Percentiles rank a stretch among this genome's conserved stretches.
Evolutionary conservation across 768 basidiomycete genomes (phyloP).

Genomic region (Boletus edulis): DNA sequence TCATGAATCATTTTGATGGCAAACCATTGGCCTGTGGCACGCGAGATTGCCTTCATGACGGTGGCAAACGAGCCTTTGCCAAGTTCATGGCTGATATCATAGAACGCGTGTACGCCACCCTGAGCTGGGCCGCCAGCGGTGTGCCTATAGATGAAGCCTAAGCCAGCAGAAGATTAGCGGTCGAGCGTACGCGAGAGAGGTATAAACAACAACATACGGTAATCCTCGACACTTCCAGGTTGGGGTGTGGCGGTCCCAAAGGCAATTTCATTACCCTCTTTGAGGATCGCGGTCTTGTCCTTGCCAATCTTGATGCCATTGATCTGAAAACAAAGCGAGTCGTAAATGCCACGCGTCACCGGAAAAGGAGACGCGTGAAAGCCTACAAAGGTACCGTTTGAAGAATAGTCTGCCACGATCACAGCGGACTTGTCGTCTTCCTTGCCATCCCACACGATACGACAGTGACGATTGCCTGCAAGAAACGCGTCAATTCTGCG

Average conservation of each 20-base stretch:
- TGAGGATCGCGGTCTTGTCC: constrained; percentile 40
- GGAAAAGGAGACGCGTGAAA: constrained; percentile 15
- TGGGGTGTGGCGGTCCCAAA: constrained; percentile 64
- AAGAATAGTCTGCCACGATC: constrained; percentile 34
- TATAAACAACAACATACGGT: constrained; percentile 48
- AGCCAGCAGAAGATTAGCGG: neutral
- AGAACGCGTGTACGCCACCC: constrained; percentile 58
- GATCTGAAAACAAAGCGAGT: constrained; percentile 25
- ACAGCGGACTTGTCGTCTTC: constrained; percentile 32
- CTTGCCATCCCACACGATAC: constrained; percentile 35
- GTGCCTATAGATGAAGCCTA: constrained; percentile 74
- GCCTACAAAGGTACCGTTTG: constrained; percentile 45
- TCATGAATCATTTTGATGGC: constrained; percentile 87
- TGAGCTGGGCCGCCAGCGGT: constrained; percentile 47
- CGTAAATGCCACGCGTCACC: constrained; percentile 10
- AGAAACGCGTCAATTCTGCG: constrained; percentile 26
- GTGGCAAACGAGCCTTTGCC: constrained; percentile 92
- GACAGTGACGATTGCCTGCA: constrained; percentile 40
- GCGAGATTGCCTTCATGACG: constrained; percentile 79
- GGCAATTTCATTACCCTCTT: constrained; percentile 78
- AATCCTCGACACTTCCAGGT: constrained; percentile 59
- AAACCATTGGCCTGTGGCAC: constrained; percentile 66
- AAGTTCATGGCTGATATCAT: constrained; percentile 68
- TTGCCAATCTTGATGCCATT: constrained; percentile 42
- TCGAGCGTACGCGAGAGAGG: neutral